A percentile compares a stretch with the other conserved stretches of the same genome.
Conservation (phyloP, 345 rosid genomes). For the Punica granatum region DNA sequence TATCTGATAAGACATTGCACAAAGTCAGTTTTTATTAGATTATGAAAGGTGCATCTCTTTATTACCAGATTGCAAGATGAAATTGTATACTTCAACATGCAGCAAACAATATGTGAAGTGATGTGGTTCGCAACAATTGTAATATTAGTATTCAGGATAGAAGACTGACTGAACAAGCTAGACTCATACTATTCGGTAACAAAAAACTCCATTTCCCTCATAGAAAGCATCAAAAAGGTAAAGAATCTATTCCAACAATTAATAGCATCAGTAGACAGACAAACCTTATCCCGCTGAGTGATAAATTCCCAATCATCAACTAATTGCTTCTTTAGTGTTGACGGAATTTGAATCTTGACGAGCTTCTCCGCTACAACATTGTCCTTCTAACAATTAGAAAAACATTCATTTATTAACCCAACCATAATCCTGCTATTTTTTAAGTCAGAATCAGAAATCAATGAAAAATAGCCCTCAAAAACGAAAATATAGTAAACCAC, state of each 20-base stretch:
- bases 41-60: background rate
- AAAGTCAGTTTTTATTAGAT: background rate
- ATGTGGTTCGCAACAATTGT: background rate
- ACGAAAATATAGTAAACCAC: background rate
- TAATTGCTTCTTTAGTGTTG: constrained; percentile 71
- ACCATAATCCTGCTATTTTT: background rate
- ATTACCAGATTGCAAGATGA: background rate
- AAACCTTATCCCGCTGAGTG: constrained; percentile 77
- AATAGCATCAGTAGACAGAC: background rate
- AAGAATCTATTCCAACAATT: background rate
- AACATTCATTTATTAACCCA: constrained; percentile 4
- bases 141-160: background rate
- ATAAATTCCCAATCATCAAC: constrained; percentile 85
- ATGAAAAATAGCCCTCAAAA: background rate
- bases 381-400: constrained; percentile 38
- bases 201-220: background rate
- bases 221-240: background rate
- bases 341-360: constrained; percentile 75
- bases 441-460: background rate
- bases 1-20: background rate
- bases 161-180: background rate
- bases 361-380: constrained; percentile 49
- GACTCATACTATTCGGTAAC: background rate
- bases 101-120: background rate
- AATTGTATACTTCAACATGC: background rate